A percentile compares a stretch with the other conserved stretches of the same genome.
phyloP scores from a whole-genome alignment of 352 stramenopile genomes.

The Globisporangium camurandrum region DNA sequence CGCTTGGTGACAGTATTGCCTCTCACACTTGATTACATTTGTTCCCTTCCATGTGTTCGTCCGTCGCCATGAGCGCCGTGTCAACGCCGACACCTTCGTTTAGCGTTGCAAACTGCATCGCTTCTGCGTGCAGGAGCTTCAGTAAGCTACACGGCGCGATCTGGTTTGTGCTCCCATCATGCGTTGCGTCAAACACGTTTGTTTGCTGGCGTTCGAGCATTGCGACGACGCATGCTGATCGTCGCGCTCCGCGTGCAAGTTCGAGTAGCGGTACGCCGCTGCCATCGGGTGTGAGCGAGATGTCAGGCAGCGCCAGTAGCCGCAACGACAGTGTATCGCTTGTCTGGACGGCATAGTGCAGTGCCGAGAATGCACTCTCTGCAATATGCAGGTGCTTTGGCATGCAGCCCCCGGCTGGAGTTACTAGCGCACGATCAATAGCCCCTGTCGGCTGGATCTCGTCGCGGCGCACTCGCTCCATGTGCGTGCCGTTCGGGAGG shows the following conservation, averaged over 20 bases:
- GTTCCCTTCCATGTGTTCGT: no score
- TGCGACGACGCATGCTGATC: constrained; percentile 30
- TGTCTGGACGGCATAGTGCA: constrained; percentile 54
- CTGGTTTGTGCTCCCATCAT: constrained; percentile 10
- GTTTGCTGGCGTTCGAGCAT: constrained; percentile 36
- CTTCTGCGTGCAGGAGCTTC: constrained; percentile 35
- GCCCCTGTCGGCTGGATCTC: constrained; percentile 16
- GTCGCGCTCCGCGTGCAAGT: constrained; percentile 42
- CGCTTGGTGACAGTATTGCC: no score
- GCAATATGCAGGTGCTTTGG: constrained; percentile 40
- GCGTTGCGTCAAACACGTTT: constrained; percentile 33
- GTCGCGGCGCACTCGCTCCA: constrained; percentile 27
- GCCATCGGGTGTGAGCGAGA: constrained; percentile 34
- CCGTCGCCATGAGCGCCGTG: no score
- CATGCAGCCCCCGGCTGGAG: background rate
- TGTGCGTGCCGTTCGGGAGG: constrained; percentile 33
- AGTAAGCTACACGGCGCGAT: constrained; percentile 18
- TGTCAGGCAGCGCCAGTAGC: constrained; percentile 20
- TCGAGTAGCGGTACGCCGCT: constrained; percentile 49
- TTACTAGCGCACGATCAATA: background rate
- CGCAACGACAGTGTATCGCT: constrained; percentile 29
- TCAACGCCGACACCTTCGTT: constrained; percentile 45
- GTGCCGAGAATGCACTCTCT: constrained; percentile 41
- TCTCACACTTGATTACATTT: no score
- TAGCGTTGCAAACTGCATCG: constrained; percentile 60